Evolutionary conservation across 768 basidiomycete genomes (phyloP).

Genomic region (Wakefieldia striispora): DNA sequence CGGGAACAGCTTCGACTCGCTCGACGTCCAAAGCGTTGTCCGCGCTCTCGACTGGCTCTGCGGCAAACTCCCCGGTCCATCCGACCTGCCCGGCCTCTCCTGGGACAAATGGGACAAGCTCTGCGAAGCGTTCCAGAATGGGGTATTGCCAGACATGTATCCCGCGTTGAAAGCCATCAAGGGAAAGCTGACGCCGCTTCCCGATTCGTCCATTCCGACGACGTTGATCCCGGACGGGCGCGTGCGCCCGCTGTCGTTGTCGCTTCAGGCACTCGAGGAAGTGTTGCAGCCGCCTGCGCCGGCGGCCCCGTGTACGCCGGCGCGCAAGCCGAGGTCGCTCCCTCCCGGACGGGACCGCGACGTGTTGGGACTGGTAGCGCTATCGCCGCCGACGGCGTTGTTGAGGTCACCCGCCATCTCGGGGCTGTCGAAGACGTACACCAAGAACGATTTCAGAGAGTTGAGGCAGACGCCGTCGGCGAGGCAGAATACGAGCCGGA

Average conservation of each 20-base stretch:
- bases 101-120: constrained; percentile 45
- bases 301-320: constrained; percentile 53
- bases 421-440: constrained; percentile 80
- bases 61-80: constrained; percentile 41
- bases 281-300: constrained; percentile 42
- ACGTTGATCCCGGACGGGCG: constrained; percentile 35
- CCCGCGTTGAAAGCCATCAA: constrained; percentile 33
- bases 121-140: constrained; percentile 37
- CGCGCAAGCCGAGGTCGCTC: constrained; percentile 31
- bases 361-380: constrained; percentile 57
- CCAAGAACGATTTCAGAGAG: constrained; percentile 78
- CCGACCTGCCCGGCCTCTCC: constrained; percentile 50
- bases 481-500: constrained; percentile 79
- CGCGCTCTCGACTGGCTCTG: constrained; percentile 57
- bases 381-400: constrained; percentile 69
- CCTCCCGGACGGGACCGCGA: constrained; percentile 27
- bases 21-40: constrained; percentile 41
- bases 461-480: constrained; percentile 64
- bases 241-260: constrained; percentile 34
- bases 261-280: constrained; percentile 46
- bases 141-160: constrained; percentile 27
- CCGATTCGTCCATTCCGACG: constrained; percentile 23
- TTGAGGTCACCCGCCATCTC: constrained; percentile 71
- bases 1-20: constrained; percentile 19
- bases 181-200: constrained; percentile 30